Conservation (phyloP, 2,329 filamentous ascomycete species). For the Aspergillus fischeri region DNA sequence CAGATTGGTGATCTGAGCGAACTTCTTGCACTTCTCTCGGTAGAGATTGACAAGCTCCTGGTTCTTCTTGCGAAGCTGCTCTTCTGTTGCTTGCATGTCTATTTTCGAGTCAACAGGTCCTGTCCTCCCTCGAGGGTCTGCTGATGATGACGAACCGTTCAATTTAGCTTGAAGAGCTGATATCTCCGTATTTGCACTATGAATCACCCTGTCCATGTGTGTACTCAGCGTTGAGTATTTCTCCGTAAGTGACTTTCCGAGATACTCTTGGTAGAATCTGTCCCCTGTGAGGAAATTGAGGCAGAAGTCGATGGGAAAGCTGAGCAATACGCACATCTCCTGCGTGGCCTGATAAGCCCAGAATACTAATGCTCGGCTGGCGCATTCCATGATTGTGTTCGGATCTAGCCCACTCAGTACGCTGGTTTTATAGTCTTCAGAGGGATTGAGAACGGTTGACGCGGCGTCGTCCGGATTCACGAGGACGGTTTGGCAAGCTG, state of each 20-base stretch:
- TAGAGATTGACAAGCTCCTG: constrained; percentile 64
- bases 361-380: constrained; percentile 72
- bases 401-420: constrained; percentile 79
- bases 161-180: constrained; percentile 62
- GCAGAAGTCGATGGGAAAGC: not conserved
- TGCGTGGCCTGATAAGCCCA: constrained; percentile 84
- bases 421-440: constrained; percentile 86
- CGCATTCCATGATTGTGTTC: constrained; percentile 79
- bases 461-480: constrained; percentile 71
- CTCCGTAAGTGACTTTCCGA: constrained; percentile 67
- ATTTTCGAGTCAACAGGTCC: not conserved
- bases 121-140: not conserved
- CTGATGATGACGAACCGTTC: constrained; percentile 48
- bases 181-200: constrained; percentile 72
- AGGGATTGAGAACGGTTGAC: constrained; percentile 67
- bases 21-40: constrained; percentile 66
- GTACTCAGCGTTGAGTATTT: constrained; percentile 63
- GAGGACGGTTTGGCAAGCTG: constrained; percentile 68
- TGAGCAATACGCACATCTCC: constrained; percentile 61
- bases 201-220: constrained; percentile 68
- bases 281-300: constrained; percentile 6
- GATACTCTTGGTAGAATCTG: constrained; percentile 72
- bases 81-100: constrained; percentile 60
- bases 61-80: constrained; percentile 64
- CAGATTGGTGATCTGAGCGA: constrained; percentile 62